These are phyloP conservation scores for Phytophthora cajani DNA, from an alignment of 352 stramenopile genomes.

Conservation along the genomic window DNA sequence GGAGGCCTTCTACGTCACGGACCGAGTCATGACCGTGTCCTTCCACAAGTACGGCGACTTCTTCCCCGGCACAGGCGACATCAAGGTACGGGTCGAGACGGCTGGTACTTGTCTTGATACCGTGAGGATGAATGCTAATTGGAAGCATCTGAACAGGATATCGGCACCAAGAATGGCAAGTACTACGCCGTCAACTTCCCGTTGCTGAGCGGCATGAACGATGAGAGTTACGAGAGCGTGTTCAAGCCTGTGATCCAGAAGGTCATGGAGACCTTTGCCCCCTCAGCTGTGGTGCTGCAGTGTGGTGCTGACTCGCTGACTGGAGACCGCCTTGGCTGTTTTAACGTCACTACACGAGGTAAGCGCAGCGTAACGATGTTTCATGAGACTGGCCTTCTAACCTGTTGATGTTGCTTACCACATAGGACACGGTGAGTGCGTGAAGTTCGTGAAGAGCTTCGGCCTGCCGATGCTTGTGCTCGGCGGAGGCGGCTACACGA, in stretches of 20 bases:
- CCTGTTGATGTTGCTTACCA: background rate
- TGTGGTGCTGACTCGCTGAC: slow-evolving; percentile 98
- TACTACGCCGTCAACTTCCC: slow-evolving; percentile 98
- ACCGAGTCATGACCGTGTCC: slow-evolving; percentile 99
- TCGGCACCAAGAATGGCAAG: slow-evolving; percentile 94
- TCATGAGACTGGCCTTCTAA: background rate
- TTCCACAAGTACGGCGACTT: slow-evolving; percentile 99
- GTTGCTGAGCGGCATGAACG: slow-evolving; percentile 96
- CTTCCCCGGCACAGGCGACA: slow-evolving; percentile 97
- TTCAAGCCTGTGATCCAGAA: slow-evolving; percentile 98
- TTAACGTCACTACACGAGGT: slow-evolving; percentile 95
- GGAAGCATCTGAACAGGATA: slow-evolving; percentile 72
- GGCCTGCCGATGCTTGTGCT: slow-evolving; percentile 84
- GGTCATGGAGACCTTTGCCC: slow-evolving; percentile 90
- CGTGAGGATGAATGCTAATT: background rate
- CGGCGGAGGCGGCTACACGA: slow-evolving; percentile 86
- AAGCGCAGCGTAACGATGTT: background rate
- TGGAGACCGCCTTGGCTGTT: slow-evolving; percentile 97
- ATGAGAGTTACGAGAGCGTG: slow-evolving; percentile 95
- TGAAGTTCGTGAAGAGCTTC: slow-evolving; percentile 90
- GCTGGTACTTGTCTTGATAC: background rate
- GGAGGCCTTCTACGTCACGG: slow-evolving; percentile 97
- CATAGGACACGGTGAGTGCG: slow-evolving; percentile 78
- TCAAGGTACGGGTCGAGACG: slow-evolving; percentile 48
- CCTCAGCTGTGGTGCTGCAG: slow-evolving; percentile 96